Evolutionary conservation across 805 yeast genomes (phyloP), one percentile per base, ranked within the genome.

Genomic region (Wickerhamiella domercqiae): DNA sequence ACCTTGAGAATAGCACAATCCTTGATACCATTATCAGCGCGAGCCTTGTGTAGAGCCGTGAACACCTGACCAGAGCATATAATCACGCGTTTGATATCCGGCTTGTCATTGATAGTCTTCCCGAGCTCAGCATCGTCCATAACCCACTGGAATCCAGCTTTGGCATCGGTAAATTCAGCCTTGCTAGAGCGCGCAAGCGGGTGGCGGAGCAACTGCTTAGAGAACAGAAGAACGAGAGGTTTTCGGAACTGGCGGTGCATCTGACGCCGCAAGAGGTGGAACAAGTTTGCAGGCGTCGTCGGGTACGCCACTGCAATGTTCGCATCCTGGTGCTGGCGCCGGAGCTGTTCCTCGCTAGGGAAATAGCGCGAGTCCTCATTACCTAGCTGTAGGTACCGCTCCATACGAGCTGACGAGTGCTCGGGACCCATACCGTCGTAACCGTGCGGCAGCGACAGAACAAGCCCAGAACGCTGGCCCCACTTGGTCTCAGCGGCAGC

Each of bases 401-500:
- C 99, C 39, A 90, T 63, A 71, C 97, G 78, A 54, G 94, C 97
- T 40, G 94, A 81, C 20, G 98, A 90, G 66, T 90, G 99, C 68
- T 90, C 99, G 48, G 99, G 97, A 55, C 99, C 99, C 68, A 90
- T 98, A 49, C 99, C 99, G 60, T 90, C 99, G 61, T 86, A 90
- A 67, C 99, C 99, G 60, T 90, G 99, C 41, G 99, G 99, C 63
- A 90, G 71, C 3, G 96, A 82, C 51, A 90, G 65, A 28, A 90
- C 94, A 42, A 90, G 59, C 60, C 99, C 99, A 11, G 95, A 82
- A 66, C 99, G 80, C 71, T 90, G 98, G 60, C 82, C 80, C 99
- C 99, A 90, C 67, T 90, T 90, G 49, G 86, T 73, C 67, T 90
- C 99, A 60, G 93, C 98, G 57, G 86, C 82, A 32, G 96, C 80